Conservation (phyloP, 352 stramenopile species). For the Blastocystis sp. region DNA sequence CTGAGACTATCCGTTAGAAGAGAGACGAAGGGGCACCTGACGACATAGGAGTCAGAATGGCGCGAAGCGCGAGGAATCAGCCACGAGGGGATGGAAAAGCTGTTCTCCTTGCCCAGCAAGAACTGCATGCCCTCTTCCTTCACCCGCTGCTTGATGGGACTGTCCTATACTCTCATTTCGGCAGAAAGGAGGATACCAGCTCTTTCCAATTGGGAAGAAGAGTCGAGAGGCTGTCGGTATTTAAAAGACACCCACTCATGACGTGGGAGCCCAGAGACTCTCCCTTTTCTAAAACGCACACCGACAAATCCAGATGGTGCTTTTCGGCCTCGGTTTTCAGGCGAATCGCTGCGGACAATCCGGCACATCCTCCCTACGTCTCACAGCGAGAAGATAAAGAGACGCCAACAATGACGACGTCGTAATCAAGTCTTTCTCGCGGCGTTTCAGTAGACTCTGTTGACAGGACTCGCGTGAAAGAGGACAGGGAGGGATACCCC, state of each 20-base stretch:
- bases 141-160: conserved; percentile 21
- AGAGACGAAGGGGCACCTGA: conserved; percentile 32
- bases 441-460: neutral
- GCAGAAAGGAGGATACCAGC: neutral
- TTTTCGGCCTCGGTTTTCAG: conserved; percentile 92
- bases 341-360: conserved; percentile 90
- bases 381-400: conserved; percentile 72
- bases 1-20: conserved; percentile 31
- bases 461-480: neutral
- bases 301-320: conserved; percentile 86
- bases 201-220: conserved; percentile 91
- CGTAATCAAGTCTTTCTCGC: conserved; percentile 92
- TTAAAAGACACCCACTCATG: conserved; percentile 96
- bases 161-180: conserved; percentile 10
- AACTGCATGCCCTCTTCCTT: conserved; percentile 46
- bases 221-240: conserved; percentile 91
- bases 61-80: conserved; percentile 6
- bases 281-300: conserved; percentile 91
- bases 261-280: conserved; percentile 95
- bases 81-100: conserved; percentile 21
- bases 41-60: conserved; percentile 25
- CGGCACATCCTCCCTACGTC: conserved; percentile 79
- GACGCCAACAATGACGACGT: conserved; percentile 92
- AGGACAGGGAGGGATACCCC: neutral
- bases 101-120: conserved; percentile 38